Evolutionary conservation across 371 early-diverging fungal genomes (phyloP).

Genomic region (Syncephalastrum sp.): DNA sequence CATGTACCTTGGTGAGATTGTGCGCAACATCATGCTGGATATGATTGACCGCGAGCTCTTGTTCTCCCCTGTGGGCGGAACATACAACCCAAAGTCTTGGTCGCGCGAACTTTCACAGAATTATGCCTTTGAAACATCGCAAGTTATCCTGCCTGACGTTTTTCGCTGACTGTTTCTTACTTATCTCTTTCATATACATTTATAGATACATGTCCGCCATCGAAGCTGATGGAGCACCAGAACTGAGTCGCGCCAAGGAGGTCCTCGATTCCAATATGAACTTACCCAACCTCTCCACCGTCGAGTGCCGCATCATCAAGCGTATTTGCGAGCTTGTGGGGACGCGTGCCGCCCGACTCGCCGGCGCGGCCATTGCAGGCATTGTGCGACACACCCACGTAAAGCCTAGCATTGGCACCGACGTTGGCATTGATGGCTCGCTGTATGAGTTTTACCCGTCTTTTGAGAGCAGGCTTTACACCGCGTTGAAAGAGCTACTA

Average conservation of each 20-base stretch:
- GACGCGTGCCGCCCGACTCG: slow-evolving; percentile 84
- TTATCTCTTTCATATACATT: too few relatives aligned
- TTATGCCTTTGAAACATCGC: slow-evolving; percentile 84
- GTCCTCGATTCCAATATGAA: slow-evolving; percentile 79
- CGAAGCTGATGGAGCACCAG: slow-evolving; percentile 74
- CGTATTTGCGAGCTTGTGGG: slow-evolving; percentile 86
- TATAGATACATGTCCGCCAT: slow-evolving; percentile 80
- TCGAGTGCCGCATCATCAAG: slow-evolving; percentile 82
- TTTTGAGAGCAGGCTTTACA: slow-evolving; percentile 79
- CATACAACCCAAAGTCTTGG: slow-evolving; percentile 46
- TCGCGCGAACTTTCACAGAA: slow-evolving; percentile 68
- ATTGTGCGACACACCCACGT: slow-evolving; percentile 70
- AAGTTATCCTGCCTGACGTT: too few relatives aligned
- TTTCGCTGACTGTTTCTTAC: too few relatives aligned
- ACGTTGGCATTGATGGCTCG: slow-evolving; percentile 93
- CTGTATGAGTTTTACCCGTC: slow-evolving; percentile 92
- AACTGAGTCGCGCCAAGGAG: slow-evolving; percentile 63
- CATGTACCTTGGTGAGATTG: slow-evolving; percentile 94
- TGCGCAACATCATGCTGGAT: slow-evolving; percentile 76
- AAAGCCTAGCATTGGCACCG: slow-evolving; percentile 48
- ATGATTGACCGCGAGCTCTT: slow-evolving; percentile 81
- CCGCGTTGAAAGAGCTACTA: slow-evolving; percentile 68
- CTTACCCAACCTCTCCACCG: slow-evolving; percentile 60
- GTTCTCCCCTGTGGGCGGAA: slow-evolving; percentile 39
- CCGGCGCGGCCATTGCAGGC: slow-evolving; percentile 82